Percentiles rank a stretch among this genome's conserved stretches.
These are phyloP conservation scores for Coniophora puteana DNA, from an alignment of 1,284 basidiomycete genomes.

Conservation along the genomic window DNA sequence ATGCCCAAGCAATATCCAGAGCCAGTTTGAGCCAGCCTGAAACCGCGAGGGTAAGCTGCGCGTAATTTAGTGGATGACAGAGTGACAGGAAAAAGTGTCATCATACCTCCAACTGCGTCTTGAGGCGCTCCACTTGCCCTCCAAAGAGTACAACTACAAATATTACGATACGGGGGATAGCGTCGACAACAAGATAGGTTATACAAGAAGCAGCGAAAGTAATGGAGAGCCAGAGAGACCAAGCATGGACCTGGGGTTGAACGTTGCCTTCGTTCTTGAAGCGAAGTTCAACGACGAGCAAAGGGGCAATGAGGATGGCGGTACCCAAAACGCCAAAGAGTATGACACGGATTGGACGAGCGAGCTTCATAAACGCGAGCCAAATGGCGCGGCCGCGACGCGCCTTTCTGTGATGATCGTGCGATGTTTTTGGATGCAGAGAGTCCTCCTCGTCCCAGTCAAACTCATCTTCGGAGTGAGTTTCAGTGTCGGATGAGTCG, in stretches of 20 bases:
- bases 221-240: constrained; percentile 73
- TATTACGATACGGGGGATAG: constrained; percentile 55
- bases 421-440: constrained; percentile 11
- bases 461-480: constrained; percentile 67
- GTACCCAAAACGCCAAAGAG: constrained; percentile 54
- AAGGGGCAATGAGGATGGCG: constrained; percentile 62
- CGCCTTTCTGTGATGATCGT: constrained; percentile 27
- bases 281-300: constrained; percentile 61
- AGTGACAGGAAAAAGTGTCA: not conserved
- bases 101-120: constrained; percentile 60
- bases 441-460: constrained; percentile 66
- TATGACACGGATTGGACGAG: constrained; percentile 52
- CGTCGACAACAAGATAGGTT: constrained; percentile 63
- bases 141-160: constrained; percentile 51
- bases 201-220: constrained; percentile 62
- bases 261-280: constrained; percentile 45
- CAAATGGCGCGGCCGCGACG: constrained; percentile 53
- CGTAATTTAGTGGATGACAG: constrained; percentile 1
- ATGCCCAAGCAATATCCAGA: constrained; percentile 63
- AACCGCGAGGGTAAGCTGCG: constrained; percentile 65
- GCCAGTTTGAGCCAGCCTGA: constrained; percentile 66
- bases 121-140: constrained; percentile 59
- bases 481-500: constrained; percentile 54
- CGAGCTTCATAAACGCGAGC: constrained; percentile 65
- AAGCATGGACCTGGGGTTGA: constrained; percentile 55